These are phyloP conservation scores for Phaseolus lunatus DNA, from an alignment of 306 rosid species.

Conservation along the genomic window DNA sequence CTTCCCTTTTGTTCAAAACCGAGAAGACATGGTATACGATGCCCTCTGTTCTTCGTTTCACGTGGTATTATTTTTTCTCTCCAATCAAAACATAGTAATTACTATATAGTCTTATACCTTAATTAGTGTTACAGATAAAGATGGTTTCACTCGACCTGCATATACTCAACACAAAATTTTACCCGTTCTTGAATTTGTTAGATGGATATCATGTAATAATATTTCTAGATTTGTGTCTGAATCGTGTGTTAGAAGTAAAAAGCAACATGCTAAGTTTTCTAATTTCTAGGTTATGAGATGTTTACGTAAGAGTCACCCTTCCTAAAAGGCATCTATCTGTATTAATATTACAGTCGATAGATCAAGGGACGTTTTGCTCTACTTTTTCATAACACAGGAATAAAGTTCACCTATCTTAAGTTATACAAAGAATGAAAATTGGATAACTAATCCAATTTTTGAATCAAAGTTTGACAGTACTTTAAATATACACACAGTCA, in stretches of 20 bases:
- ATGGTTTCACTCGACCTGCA: background rate
- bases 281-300: background rate
- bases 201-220: background rate
- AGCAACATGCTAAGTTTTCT: background rate
- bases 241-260: background rate
- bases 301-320: slow-evolving; percentile 20
- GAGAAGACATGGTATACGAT: slow-evolving; percentile 40
- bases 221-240: background rate
- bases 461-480: background rate
- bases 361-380: background rate
- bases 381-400: background rate
- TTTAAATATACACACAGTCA: background rate
- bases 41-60: slow-evolving; percentile 36
- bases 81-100: background rate
- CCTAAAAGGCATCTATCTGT: background rate
- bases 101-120: background rate
- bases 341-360: background rate
- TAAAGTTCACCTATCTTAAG: slow-evolving; percentile 8
- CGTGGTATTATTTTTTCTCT: slow-evolving; percentile 3
- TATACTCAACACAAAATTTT: background rate
- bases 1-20: slow-evolving; percentile 38
- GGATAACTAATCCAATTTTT: slow-evolving; percentile 19
- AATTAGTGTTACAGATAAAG: background rate
- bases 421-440: background rate
- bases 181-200: background rate